Evolutionary conservation across 306 rosid species (phyloP).

Genomic region (Potentilla sterilis): DNA sequence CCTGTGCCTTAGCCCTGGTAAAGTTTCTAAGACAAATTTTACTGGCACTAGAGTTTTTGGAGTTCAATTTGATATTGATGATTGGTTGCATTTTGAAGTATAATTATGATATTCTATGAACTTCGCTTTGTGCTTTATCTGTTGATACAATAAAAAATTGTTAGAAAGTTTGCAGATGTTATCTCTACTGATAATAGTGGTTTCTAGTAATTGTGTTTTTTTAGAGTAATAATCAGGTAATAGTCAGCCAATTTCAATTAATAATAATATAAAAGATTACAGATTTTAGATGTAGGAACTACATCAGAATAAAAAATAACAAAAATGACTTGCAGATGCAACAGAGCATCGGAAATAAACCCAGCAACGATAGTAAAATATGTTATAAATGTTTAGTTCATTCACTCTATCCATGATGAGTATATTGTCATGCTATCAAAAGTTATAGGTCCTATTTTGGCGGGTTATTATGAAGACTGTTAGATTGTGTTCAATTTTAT

Average conservation of each 20-base stretch:
- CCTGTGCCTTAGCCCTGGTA: slow-evolving; percentile 91
- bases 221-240: too few species aligned
- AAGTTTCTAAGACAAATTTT: slow-evolving; percentile 18
- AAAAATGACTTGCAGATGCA: too few species aligned
- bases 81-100: background rate
- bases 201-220: too few species aligned
- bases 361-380: too few species aligned
- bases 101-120: background rate
- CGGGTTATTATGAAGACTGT: background rate
- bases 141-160: background rate
- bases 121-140: background rate
- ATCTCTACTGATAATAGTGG: background rate
- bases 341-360: too few species aligned
- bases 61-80: slow-evolving; percentile 5
- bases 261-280: too few species aligned
- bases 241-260: too few species aligned
- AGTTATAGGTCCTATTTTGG: background rate
- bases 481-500: background rate
- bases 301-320: too few species aligned
- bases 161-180: background rate
- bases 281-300: too few species aligned
- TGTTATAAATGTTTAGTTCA: background rate
- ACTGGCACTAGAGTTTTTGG: background rate
- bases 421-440: background rate
- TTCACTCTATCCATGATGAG: background rate